phyloP scores from a whole-genome alignment of 495 filamentous ascomycete genomes.

The Penicillium bovifimosum region DNA sequence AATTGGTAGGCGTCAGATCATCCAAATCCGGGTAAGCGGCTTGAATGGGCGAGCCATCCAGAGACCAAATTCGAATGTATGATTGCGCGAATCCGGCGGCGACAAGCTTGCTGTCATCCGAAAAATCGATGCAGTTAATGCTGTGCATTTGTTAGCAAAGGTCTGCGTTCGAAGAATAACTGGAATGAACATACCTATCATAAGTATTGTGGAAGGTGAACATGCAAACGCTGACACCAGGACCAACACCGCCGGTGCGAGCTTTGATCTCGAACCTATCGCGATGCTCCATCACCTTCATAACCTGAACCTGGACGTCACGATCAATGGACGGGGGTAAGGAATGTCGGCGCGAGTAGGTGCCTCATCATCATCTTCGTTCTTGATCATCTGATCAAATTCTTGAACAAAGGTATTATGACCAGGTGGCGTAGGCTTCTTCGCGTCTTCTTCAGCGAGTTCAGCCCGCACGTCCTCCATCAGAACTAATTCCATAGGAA shows the following conservation, averaged over 20 bases:
- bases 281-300: constrained; percentile 88
- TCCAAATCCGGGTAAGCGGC: constrained; percentile 41
- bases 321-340: constrained; percentile 78
- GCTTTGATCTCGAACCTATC: constrained; percentile 81
- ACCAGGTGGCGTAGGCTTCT: constrained; percentile 60
- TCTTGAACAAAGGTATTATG: constrained; percentile 64
- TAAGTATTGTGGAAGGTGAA: constrained; percentile 96
- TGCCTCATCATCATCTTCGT: constrained; percentile 79
- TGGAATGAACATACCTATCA: constrained; percentile 54
- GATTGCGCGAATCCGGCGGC: constrained; percentile 87
- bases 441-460: constrained; percentile 70
- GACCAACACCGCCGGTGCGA: constrained; percentile 71
- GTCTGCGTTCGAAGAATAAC: background rate
- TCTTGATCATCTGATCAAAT: constrained; percentile 83
- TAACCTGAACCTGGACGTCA: constrained; percentile 89
- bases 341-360: constrained; percentile 73
- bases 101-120: constrained; percentile 75
- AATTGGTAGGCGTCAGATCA: constrained; percentile 47
- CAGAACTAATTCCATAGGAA: constrained; percentile 73
- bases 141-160: constrained; percentile 43
- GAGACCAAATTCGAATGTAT: constrained; percentile 87
- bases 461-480: constrained; percentile 77
- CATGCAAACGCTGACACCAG: constrained; percentile 83
- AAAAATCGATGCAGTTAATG: constrained; percentile 88
- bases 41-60: constrained; percentile 67